phyloP scores from a whole-genome alignment of 495 filamentous ascomycete species.

The Lepraria neglecta region DNA sequence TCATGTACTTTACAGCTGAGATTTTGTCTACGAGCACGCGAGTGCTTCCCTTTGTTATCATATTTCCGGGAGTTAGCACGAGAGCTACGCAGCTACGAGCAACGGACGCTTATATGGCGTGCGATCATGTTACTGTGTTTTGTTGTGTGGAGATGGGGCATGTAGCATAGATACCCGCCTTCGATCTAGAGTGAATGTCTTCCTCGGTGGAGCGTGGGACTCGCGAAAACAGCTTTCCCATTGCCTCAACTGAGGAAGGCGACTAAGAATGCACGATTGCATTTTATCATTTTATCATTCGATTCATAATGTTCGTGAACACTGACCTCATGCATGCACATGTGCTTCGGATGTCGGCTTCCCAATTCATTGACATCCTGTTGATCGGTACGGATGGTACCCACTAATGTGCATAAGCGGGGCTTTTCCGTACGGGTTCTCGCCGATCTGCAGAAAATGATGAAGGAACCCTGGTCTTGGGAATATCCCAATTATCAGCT shows the following conservation, averaged over 20 bases:
- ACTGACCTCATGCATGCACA: not conserved
- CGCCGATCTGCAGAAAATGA: too few relatives aligned
- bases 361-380: too few relatives aligned
- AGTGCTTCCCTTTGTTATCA: conserved; percentile 1
- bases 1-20: conserved; percentile 14
- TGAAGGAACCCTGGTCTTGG: not conserved
- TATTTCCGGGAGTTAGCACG: conserved; percentile 1
- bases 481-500: not conserved
- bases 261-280: not conserved
- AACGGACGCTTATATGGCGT: conserved; percentile 8
- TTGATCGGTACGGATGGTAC: too few relatives aligned
- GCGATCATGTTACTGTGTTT: not conserved
- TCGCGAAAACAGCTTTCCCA: not conserved
- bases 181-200: not conserved
- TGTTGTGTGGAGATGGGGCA: conserved; percentile 1
- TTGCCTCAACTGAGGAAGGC: too few relatives aligned
- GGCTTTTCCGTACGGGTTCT: too few relatives aligned
- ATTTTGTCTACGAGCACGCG: conserved; percentile 3
- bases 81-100: conserved; percentile 14
- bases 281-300: too few relatives aligned
- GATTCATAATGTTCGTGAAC: too few relatives aligned
- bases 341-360: not conserved
- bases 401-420: too few relatives aligned
- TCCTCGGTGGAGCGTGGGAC: not conserved
- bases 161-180: conserved; percentile 20